A percentile compares a stretch with the other conserved stretches of the same genome.
These are phyloP conservation scores for Globisporangium cylindrosporum DNA, from an alignment of 352 stramenopile species.

Conservation along the genomic window DNA sequence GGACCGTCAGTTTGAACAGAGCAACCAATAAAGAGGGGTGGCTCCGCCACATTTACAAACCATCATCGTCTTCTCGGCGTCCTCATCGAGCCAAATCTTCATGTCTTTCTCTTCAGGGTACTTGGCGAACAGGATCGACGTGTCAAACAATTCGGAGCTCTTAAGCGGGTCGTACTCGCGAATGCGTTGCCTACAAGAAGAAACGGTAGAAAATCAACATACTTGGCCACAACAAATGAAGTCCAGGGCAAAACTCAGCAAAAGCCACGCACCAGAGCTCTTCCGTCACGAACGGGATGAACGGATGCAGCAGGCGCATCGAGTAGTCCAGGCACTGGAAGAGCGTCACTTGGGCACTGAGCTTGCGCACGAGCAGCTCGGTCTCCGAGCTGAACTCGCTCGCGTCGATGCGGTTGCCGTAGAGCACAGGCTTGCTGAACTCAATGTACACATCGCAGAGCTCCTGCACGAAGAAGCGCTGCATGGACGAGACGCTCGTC, in stretches of 20 bases:
- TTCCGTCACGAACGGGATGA: conserved; percentile 99
- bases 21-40: not conserved
- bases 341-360: conserved; percentile 90
- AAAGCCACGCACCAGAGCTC: conserved; percentile 93
- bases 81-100: conserved; percentile 70
- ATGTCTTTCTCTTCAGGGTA: conserved; percentile 88
- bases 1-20: not conserved
- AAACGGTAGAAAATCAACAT: not conserved
- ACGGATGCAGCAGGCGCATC: conserved; percentile 96
- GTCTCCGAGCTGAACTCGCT: conserved; percentile 34
- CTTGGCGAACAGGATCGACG: conserved; percentile 59
- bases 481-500: conserved; percentile 60
- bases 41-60: conserved; percentile 1
- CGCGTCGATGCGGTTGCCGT: conserved; percentile 56
- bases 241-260: not conserved
- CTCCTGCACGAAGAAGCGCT: conserved; percentile 85
- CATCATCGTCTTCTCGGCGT: conserved; percentile 88
- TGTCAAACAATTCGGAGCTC: conserved; percentile 25
- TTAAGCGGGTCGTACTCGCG: conserved; percentile 41
- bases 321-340: conserved; percentile 94
- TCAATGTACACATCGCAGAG: conserved; percentile 89
- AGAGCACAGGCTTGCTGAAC: conserved; percentile 82
- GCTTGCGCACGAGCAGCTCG: conserved; percentile 58
- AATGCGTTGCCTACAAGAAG: conserved; percentile 50
- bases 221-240: not conserved